Evolutionary conservation across 192 early-diverging fungal species (phyloP), one percentile per base, ranked within the genome.

Genomic region (Entomortierella parvispora): DNA sequence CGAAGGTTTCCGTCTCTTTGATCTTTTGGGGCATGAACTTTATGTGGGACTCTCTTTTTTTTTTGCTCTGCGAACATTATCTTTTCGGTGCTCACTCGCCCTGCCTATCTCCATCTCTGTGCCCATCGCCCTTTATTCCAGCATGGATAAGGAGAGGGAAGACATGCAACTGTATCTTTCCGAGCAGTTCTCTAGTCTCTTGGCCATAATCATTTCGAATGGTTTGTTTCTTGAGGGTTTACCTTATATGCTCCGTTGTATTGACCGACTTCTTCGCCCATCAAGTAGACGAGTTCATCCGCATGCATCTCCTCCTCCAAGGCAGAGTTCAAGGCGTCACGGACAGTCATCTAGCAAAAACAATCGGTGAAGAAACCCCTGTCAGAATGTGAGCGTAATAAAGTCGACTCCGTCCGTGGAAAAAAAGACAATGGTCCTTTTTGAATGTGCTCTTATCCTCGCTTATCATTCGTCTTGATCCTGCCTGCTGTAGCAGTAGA

Each of bases 181-280:
- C 37, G 37, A 40, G 12, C 7, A n/a, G n/a, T n/a, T n/a, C n/a
- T n/a, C n/a, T n/a, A n/a, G n/a, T n/a, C n/a, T n/a, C n/a, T n/a
- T n/a, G n/a, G n/a, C n/a, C n/a, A n/a, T n/a, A n/a, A n/a, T n/a
- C n/a, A n/a, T n/a, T n/a, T n/a, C n/a, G n/a, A n/a, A n/a, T n/a
- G n/a, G n/a, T n/a, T n/a, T n/a, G n/a, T n/a, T n/a, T n/a, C 10
- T 8, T 25, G 10, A 9, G 40, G 15, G 33, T 80, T 40, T 84
- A 95, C 95, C 92, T 98, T 98, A 90, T 98, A 98, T 26, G 96
- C 95, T 65, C 96, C 96, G 81, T 97, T 98, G 87, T 98, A 98
- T 79, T 97, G 96, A 51, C 93, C 96, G 48, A 98, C 96, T 71
- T 98, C 96, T 79, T 98, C 96, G 54, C 96, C 96, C 43, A 98